Percentiles rank a stretch among this genome's conserved stretches.
phyloP scores from a whole-genome alignment of 140 eudicot species.

The Erigeron philadelphicus region DNA sequence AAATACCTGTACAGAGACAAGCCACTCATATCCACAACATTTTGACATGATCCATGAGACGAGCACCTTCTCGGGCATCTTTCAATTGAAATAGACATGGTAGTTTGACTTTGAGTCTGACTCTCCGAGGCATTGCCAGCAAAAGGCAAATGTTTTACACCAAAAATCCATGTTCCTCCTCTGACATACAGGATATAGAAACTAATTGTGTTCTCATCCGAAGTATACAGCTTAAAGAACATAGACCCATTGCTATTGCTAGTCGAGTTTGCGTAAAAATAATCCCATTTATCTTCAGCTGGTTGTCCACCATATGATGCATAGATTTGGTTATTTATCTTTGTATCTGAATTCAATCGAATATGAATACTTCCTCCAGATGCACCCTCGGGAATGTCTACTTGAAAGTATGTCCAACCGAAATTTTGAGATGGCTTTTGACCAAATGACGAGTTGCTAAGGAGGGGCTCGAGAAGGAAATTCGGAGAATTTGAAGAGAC shows the following conservation, averaged over 20 bases:
- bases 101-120: constrained; percentile 34
- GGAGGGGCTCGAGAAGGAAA: constrained; percentile 43
- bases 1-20: constrained; percentile 37
- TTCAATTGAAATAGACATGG: constrained; percentile 41
- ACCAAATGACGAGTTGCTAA: constrained; percentile 36
- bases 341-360: constrained; percentile 37
- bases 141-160: constrained; percentile 31
- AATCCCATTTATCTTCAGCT: constrained; percentile 43
- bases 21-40: constrained; percentile 44
- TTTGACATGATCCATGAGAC: constrained; percentile 42
- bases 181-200: constrained; percentile 39
- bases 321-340: constrained; percentile 38
- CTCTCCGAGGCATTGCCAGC: constrained; percentile 14
- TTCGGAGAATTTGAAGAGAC: constrained; percentile 29
- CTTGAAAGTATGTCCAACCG: constrained; percentile 45
- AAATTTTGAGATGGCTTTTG: constrained; percentile 14
- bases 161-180: constrained; percentile 50
- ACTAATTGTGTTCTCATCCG: constrained; percentile 28
- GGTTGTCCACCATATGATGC: constrained; percentile 51
- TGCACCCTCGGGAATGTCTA: constrained; percentile 46
- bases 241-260: constrained; percentile 45
- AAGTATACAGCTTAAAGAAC: constrained; percentile 39
- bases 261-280: constrained; percentile 44
- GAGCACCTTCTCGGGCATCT: constrained; percentile 49
- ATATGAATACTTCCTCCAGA: constrained; percentile 49